Percentiles rank a stretch among this genome's conserved stretches.
Conservation (phyloP, 2,329 filamentous ascomycete genomes). For the Hymenoscyphus linearis region DNA sequence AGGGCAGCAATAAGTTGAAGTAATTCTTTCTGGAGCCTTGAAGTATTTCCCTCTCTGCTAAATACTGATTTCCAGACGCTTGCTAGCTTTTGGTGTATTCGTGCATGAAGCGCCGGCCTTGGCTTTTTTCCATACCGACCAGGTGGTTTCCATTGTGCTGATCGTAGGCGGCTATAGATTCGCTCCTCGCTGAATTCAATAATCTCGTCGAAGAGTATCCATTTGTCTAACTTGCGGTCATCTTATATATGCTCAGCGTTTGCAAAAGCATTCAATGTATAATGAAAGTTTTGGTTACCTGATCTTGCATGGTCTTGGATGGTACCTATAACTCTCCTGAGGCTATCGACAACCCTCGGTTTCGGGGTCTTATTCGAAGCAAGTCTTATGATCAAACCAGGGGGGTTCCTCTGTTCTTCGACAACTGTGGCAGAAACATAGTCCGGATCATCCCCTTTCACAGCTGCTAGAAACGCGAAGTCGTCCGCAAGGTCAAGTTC, state of each 20-base stretch:
- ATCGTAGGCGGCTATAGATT: constrained; percentile 4
- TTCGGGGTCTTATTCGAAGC: constrained; percentile 18
- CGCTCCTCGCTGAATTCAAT: constrained; percentile 2
- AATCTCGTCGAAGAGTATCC: constrained; percentile 5
- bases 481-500: constrained; percentile 25
- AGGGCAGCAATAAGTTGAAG: not conserved
- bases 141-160: not conserved
- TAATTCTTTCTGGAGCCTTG: not conserved
- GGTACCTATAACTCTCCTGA: constrained; percentile 2
- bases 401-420: constrained; percentile 11
- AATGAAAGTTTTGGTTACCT: constrained; percentile 1
- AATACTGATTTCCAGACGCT: too few species aligned
- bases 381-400: constrained; percentile 17
- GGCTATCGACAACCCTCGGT: not conserved
- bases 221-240: not conserved
- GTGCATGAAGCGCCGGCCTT: not conserved
- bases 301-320: constrained; percentile 7
- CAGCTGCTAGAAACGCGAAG: constrained; percentile 22
- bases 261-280: not conserved
- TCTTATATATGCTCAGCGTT: not conserved
- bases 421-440: constrained; percentile 21
- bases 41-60: not conserved
- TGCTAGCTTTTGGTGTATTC: not conserved
- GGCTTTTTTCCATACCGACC: too few species aligned
- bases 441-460: not conserved